These are phyloP conservation scores for Eremothecium cymbalariae DNA, from an alignment of 1,139 yeast genomes.

Conservation along the genomic window DNA sequence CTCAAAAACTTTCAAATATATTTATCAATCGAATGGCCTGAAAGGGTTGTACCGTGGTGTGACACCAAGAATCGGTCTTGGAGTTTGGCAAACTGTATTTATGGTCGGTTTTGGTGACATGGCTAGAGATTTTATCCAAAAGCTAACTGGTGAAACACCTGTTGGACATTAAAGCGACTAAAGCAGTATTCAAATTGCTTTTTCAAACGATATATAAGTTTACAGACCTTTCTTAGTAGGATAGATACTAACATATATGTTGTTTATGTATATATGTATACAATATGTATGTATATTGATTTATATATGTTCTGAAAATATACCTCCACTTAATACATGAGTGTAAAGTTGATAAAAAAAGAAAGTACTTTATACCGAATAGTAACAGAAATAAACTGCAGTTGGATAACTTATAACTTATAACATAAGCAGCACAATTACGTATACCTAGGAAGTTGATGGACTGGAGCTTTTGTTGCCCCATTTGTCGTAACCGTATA, in stretches of 20 bases:
- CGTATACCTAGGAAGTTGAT: too few species aligned
- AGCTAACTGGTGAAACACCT: constrained; percentile 48
- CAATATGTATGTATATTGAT: too few species aligned
- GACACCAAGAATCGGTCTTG: constrained; percentile 91
- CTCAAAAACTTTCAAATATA: constrained; percentile 68
- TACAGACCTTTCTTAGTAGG: constrained; percentile 1
- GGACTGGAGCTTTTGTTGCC: too few species aligned
- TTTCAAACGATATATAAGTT: neutral
- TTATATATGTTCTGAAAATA: too few species aligned
- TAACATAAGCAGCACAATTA: too few species aligned
- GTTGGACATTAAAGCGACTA: constrained; percentile 36
- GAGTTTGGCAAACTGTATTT: constrained; percentile 97
- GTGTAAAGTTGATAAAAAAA: too few species aligned
- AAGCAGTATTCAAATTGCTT: neutral
- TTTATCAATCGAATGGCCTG: constrained; percentile 72
- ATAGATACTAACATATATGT: constrained; percentile 5
- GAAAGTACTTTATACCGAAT: neutral
- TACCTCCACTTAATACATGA: too few species aligned
- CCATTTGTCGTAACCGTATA: constrained; percentile 68
- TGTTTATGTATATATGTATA: constrained; percentile 7
- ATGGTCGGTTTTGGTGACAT: constrained; percentile 99
- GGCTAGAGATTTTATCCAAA: constrained; percentile 58
- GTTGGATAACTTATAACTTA: too few species aligned
- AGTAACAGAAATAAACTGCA: neutral
- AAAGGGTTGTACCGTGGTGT: constrained; percentile 95